phyloP scores from a whole-genome alignment of 2,329 filamentous ascomycete genomes.

The Aspergillus thermomutatus region DNA sequence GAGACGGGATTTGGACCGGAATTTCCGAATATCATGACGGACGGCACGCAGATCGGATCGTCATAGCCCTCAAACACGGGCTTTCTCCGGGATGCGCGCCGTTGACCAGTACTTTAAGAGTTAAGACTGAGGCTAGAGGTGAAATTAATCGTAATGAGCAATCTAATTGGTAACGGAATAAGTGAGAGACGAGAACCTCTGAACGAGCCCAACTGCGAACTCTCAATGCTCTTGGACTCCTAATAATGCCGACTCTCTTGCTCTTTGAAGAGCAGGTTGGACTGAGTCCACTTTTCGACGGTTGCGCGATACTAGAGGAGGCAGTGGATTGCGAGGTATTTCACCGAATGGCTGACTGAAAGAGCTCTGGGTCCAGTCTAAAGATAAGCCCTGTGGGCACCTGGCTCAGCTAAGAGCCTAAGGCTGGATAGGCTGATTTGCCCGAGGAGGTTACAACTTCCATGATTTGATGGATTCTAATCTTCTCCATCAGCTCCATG shows the following conservation, averaged over 20 bases:
- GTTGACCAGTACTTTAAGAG: neutral
- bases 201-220: neutral
- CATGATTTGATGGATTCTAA: neutral
- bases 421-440: neutral
- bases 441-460: neutral
- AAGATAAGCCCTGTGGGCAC: neutral
- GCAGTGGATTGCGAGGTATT: neutral
- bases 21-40: neutral
- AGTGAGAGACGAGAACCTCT: neutral
- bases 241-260: no score
- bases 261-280: no score
- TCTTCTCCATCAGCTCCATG: neutral
- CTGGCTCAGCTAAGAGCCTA: neutral
- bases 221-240: neutral
- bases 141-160: neutral
- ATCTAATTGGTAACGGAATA: neutral
- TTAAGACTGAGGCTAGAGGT: neutral
- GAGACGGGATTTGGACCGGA: neutral
- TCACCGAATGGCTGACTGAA: neutral
- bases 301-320: neutral
- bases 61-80: constrained; percentile 7
- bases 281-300: neutral
- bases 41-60: constrained; percentile 17
- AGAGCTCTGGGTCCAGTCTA: neutral
- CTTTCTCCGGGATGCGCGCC: neutral